phyloP scores from a whole-genome alignment of 2,329 filamentous ascomycete species.

The Chaetomiaceae sp. region DNA sequence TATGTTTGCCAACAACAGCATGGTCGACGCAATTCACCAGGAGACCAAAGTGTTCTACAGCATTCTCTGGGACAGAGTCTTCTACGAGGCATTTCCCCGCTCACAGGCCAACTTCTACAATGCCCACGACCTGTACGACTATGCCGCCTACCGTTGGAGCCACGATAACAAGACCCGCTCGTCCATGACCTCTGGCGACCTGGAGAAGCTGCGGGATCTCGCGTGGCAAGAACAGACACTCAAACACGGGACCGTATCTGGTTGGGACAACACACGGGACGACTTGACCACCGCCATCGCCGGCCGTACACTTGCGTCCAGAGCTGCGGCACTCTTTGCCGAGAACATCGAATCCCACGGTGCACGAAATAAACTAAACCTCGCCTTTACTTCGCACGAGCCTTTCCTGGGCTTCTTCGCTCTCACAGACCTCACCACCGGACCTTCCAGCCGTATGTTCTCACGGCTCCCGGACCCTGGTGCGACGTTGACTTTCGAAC shows the following conservation, averaged over 20 bases:
- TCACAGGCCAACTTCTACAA: conserved; percentile 41
- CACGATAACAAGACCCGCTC: conserved; percentile 49
- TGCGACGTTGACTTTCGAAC: conserved; percentile 70
- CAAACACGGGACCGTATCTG: conserved; percentile 53
- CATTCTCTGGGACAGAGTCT: conserved; percentile 36
- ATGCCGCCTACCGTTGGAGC: conserved; percentile 49
- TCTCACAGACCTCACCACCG: conserved; percentile 43
- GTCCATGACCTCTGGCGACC: conserved; percentile 38
- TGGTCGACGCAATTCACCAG: conserved; percentile 22
- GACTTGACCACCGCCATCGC: conserved; percentile 47
- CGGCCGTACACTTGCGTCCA: conserved; percentile 48
- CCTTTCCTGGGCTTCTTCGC: conserved; percentile 54
- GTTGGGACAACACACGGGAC: conserved; percentile 42
- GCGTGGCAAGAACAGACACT: conserved; percentile 65
- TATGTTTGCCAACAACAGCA: conserved; percentile 27
- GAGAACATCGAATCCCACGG: conserved; percentile 39
- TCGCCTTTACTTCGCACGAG: conserved; percentile 52
- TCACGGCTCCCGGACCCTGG: conserved; percentile 60
- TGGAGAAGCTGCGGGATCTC: conserved; percentile 55
- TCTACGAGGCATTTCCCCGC: conserved; percentile 37
- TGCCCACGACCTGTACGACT: conserved; percentile 53
- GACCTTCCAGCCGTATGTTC: conserved; percentile 51
- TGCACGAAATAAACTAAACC: conserved; percentile 43
- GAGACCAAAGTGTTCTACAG: conserved; percentile 39
- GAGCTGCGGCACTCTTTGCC: conserved; percentile 41